Base-by-base conservation (phyloP, 2,329 filamentous ascomycete species). In the Fusarium anguioides region DNA sequence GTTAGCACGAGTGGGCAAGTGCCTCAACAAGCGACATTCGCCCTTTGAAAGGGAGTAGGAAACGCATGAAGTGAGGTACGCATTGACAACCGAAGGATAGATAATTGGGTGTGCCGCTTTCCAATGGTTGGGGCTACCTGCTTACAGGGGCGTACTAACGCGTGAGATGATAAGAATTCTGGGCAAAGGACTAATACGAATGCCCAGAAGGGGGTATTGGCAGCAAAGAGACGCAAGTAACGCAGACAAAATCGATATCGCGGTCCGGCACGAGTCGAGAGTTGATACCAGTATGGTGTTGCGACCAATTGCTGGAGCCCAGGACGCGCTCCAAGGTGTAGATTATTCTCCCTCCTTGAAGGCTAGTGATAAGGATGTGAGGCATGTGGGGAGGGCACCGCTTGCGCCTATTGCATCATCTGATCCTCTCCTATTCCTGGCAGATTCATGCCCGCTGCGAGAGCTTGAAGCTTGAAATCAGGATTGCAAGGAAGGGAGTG, bases 401-500 rank as follows among this genome's bases (percentile, higher is more conserved):
- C 21, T 39, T 35, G n/a, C n/a, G n/a, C 12, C 51, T 75, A 77
- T 69, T 77, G 75, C 69, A 77, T 73, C 75, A 77, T 76, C 48
- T 75, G 75, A 72, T 84, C 81, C 65, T 85, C 83, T 52, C 80
- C 81, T 59, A 84, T 83, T 36, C 78, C 77, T 15, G 76, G 79
- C 56, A 78, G 72, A 47, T 74, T 80, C 60, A 84, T 76, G 18
- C 81, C 82, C 10, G 82, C 82, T 31, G 82, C 80, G 35, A 81
- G 71, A 39, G 78, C 78, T 44, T 80, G 78, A 17, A 80, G 80
- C 68, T 86, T 82, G 55, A 87, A 87, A 64, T 97, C 94, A 1
- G 94, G 93, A 75, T 97, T 96, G 82, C 94, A 97, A 51, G 91
- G 91, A 23, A 93, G 91, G 14, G 93, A 96, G 78, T 97, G 91